A percentile compares a stretch with the other conserved stretches of the same genome.
Evolutionary conservation across 345 rosid species (phyloP).

Genomic region (Eucalyptus curtisii): DNA sequence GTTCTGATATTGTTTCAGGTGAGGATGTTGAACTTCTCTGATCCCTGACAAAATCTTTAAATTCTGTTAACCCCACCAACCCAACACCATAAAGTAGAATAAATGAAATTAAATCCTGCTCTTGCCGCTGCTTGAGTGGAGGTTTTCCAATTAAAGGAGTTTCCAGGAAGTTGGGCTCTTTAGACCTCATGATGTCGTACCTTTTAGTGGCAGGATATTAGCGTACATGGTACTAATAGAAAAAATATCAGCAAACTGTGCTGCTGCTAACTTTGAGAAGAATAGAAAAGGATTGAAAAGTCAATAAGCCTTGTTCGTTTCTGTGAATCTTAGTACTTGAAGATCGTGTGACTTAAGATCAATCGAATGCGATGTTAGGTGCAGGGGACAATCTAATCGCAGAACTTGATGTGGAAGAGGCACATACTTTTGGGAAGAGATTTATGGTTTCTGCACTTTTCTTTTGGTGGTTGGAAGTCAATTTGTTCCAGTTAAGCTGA

Average conservation of each 20-base stretch:
- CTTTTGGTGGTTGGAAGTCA: not conserved
- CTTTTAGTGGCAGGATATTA: not conserved
- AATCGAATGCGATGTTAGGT: not conserved
- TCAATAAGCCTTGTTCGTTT: not conserved
- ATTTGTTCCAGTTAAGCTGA: not conserved
- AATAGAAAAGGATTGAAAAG: not conserved
- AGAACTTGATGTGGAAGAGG: not conserved
- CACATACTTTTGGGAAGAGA: not conserved
- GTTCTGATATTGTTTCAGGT: conserved; percentile 90
- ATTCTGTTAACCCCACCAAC: not conserved
- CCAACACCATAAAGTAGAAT: not conserved
- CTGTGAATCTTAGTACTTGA: not conserved
- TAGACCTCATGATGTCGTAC: not conserved
- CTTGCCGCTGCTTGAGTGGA: not conserved
- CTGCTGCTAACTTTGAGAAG: not conserved
- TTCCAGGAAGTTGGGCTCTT: not conserved
- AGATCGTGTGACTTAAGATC: not conserved
- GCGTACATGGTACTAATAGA: not conserved
- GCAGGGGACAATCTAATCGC: not conserved
- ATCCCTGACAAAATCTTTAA: not conserved
- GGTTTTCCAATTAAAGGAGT: not conserved
- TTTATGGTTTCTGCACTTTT: not conserved
- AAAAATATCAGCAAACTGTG: not conserved
- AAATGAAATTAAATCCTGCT: not conserved
- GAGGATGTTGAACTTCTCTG: not conserved